Evolutionary conservation across 1,284 basidiomycete species (phyloP).

Genomic region (Boletus hoseneyae): DNA sequence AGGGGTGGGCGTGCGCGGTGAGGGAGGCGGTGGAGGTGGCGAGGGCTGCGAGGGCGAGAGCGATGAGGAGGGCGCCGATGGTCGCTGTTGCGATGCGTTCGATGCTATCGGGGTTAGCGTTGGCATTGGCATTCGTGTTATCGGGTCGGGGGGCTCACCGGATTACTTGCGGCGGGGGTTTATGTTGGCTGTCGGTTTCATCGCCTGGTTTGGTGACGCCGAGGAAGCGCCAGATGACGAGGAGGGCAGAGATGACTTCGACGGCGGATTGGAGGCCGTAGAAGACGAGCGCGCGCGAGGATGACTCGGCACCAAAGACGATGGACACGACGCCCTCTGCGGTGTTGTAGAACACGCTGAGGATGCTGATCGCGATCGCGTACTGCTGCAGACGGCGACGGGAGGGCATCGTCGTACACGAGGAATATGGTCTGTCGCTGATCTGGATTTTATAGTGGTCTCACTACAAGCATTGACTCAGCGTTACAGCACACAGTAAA

Average conservation of each 20-base stretch:
- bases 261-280: constrained; percentile 50
- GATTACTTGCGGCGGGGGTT: constrained; percentile 25
- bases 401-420: constrained; percentile 16
- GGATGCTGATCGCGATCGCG: constrained; percentile 32
- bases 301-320: constrained; percentile 42
- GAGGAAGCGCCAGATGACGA: constrained; percentile 44
- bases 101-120: constrained; percentile 26
- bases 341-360: constrained; percentile 34
- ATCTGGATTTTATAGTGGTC: too few species aligned
- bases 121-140: too few species aligned
- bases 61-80: constrained; percentile 39
- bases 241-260: constrained; percentile 40
- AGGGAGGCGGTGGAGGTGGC: constrained; percentile 36
- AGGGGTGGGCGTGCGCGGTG: constrained; percentile 34
- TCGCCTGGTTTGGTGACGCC: constrained; percentile 32
- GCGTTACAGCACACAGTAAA: too few species aligned
- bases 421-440: too few species aligned
- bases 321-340: constrained; percentile 38
- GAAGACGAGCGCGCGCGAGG: constrained; percentile 46
- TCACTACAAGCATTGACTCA: too few species aligned
- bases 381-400: constrained; percentile 28
- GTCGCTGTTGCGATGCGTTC: constrained; percentile 36
- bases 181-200: constrained; percentile 19
- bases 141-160: constrained; percentile 23
- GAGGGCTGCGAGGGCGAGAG: constrained; percentile 37